Evolutionary conservation across 2,329 filamentous ascomycete species (phyloP), one percentile per base, ranked within the genome.

Genomic region (Epichloe uncinata): DNA sequence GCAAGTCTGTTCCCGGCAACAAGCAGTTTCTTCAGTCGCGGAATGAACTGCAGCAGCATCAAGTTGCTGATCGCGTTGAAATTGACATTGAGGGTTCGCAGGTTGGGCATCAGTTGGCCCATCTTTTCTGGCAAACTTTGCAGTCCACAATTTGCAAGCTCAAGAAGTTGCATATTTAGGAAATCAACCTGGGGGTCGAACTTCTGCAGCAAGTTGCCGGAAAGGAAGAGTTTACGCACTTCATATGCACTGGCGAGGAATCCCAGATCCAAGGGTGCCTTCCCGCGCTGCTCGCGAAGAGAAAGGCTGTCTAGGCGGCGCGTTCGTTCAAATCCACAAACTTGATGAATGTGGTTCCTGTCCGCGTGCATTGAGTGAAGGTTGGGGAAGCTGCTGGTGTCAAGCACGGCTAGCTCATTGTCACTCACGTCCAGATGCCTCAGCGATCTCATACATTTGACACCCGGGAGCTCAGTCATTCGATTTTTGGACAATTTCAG

Each of bases 21-120:
- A 38, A 84, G 72, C 20, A 98, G 72, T 59, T 84, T 81, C 63
- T 86, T 85, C 43, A 98, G 73, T 38, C 85, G 77, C 5, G 84
- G 79, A 57, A 95, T 85, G 54, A 85, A 89, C 15, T 81, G 73
- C 16, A 98, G 68, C 0, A 86, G 79, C 30, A 77, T 73, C 3
- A 97, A 69, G 57, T 94, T 84, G 22, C 74, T 72, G 35, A 98
- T 68, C 0, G 87, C 88, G 64, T 98, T 98, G 72, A 91, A 94
- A 65, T 95, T 95, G 50, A 95, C 71, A 63, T 97, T 98, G 52
- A 97, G 67, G 7, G 82, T 81, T 40, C 88, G 80, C 42, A 95
- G 70, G 57, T 97, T 97, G 2, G 89, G 86, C 64, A 94, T 82
- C 55, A 81, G 72, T 45, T 82, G 74, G 0, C 90, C 88, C 56